Conservation (phyloP, 2,329 filamentous ascomycete genomes). For the Fusarium nematophilum region DNA sequence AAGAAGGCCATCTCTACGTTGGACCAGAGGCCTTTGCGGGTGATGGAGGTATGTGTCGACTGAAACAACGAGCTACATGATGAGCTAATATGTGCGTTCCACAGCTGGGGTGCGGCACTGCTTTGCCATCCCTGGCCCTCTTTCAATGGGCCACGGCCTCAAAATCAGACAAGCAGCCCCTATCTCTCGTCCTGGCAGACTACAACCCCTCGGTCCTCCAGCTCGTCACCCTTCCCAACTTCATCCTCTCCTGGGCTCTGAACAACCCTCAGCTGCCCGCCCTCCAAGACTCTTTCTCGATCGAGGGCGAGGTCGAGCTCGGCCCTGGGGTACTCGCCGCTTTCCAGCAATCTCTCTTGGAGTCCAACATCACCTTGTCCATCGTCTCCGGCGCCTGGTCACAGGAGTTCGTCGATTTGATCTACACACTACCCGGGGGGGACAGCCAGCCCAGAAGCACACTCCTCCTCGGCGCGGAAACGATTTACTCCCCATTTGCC, state of each 20-base stretch:
- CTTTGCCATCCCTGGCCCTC: constrained; percentile 76
- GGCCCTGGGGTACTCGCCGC: constrained; percentile 65
- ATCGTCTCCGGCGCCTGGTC: constrained; percentile 84
- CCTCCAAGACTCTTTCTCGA: constrained; percentile 59
- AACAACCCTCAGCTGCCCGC: constrained; percentile 51
- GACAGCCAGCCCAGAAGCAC: constrained; percentile 44
- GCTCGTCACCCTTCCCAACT: constrained; percentile 82
- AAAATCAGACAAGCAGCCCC: constrained; percentile 38
- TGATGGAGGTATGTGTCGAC: constrained; percentile 65
- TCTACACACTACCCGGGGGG: constrained; percentile 53
- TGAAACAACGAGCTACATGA: background rate
- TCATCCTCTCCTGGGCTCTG: constrained; percentile 76
- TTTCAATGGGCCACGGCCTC: constrained; percentile 67
- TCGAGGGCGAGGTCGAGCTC: constrained; percentile 73
- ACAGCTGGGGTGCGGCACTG: constrained; percentile 83
- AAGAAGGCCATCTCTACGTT: constrained; percentile 52
- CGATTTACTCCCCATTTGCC: constrained; percentile 83
- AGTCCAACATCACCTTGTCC: constrained; percentile 65
- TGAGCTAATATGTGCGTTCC: constrained; percentile 10
- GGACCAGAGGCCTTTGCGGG: constrained; percentile 51
- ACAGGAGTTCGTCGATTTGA: constrained; percentile 68
- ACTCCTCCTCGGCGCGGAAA: constrained; percentile 79
- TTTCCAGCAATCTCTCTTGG: constrained; percentile 67
- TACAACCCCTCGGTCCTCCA: constrained; percentile 84
- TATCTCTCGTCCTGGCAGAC: constrained; percentile 77